Base-by-base conservation (phyloP, 257 asterid genomes). In the Lantana camara region DNA sequence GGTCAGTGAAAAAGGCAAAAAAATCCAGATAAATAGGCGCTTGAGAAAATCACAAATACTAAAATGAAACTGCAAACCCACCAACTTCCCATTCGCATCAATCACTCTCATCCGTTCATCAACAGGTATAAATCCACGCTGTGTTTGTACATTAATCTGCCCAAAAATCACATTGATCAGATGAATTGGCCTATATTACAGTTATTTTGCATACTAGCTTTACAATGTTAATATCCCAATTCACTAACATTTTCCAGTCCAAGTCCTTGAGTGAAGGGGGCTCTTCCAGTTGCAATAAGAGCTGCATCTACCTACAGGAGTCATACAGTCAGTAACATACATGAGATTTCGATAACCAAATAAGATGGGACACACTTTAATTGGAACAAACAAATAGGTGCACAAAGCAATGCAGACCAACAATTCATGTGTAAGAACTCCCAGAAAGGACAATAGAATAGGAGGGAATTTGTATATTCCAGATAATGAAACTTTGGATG, bases 271-370 rank as follows among this genome's bases (percentile, higher is more conserved):
- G 99, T 90, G 68, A 93, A 93, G 63, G 99, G 99, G 64, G 95
- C 91, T 76, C 97, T 90, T 75, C 99, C 97, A 1, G 99, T 93
- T 56, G 99, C 97, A 81, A 93, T 93, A 68, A 93, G 91, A 56
- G 97, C 96, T 30, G 97, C 97, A 87, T 93, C 99, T 41, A 93
- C 96, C 99, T 93, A 88, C 70, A 67, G 56, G 32, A 65, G 38
- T 64, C 79, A 71, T 67, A 27, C 71, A 70, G 69, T 35, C 51
- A 54, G 58, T 60, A 8, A 65, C 27, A 60, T 54, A 47, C 51
- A 17, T 40, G n/a, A 63, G 57, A 42, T 20, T 41, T 53, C 57
- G 59, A 49, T 44, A 42, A 45, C 50, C 19, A 57, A 63, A 68
- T 16, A 15, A 55, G 64, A 60, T 46, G 41, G 56, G 57, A 46